Conservation (phyloP, 129 eudicot species). For the Centrapalus pauciflorus region DNA sequence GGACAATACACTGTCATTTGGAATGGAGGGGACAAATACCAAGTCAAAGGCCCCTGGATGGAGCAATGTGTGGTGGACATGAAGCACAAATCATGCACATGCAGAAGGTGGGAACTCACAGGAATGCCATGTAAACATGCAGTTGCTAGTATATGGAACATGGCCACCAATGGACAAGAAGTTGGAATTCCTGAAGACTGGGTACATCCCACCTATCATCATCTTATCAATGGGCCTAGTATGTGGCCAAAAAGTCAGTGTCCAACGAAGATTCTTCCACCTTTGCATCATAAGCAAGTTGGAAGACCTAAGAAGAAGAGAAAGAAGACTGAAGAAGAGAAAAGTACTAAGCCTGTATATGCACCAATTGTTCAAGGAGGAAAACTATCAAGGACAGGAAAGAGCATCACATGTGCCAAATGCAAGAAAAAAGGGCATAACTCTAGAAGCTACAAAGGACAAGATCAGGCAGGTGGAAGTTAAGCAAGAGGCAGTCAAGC, state of each 20-base stretch:
- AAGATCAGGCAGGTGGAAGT: no score
- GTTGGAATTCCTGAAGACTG: neutral
- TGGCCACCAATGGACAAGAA: no score
- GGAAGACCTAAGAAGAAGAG: neutral
- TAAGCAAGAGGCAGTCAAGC: no score
- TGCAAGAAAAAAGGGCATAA: no score
- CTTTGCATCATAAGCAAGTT: neutral
- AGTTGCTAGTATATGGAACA: neutral
- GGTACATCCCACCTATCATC: neutral
- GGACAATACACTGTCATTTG: neutral
- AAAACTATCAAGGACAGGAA: no score
- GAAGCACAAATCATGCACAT: neutral
- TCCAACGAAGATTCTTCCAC: neutral
- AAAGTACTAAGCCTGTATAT: no score
- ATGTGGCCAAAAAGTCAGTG: neutral
- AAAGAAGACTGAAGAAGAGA: neutral
- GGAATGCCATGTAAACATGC: neutral
- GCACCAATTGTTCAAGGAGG: no score
- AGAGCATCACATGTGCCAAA: no score
- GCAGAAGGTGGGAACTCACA: neutral
- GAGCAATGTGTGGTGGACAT: neutral
- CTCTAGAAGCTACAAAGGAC: no score
- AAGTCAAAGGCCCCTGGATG: neutral
- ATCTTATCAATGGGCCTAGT: neutral
- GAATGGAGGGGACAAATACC: neutral